Conservation (phyloP, 2,329 filamentous ascomycete genomes). For the Fusarium pilosicola region DNA sequence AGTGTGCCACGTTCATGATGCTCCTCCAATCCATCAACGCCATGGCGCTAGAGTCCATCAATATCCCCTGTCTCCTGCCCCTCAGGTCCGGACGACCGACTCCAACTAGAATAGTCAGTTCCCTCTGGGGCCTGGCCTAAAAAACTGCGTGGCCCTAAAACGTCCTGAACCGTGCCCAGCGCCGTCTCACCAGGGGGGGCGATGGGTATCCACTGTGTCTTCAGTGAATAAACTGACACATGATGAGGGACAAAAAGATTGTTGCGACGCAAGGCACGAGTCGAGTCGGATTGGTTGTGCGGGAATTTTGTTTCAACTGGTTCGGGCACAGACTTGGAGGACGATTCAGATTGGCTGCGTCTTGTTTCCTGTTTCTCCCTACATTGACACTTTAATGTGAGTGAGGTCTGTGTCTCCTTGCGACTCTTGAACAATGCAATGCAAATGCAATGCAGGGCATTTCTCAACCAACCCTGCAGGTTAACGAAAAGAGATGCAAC, state of each 20-base stretch:
- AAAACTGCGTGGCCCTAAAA: conserved; percentile 26
- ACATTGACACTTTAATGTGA: conserved; percentile 14
- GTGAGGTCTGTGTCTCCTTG: neutral
- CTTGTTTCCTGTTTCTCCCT: conserved; percentile 13
- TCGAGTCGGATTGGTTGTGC: conserved; percentile 34
- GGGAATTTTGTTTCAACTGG: conserved; percentile 27
- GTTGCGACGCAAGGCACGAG: conserved; percentile 31
- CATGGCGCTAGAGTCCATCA: conserved; percentile 35
- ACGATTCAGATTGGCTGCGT: conserved; percentile 3
- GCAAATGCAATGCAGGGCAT: conserved; percentile 25
- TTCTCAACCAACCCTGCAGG: conserved; percentile 19
- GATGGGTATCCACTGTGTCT: neutral
- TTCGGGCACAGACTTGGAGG: neutral
- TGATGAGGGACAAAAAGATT: neutral
- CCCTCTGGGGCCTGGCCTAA: neutral
- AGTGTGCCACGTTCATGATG: conserved; percentile 40
- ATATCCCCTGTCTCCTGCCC: conserved; percentile 18
- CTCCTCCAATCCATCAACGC: conserved; percentile 31
- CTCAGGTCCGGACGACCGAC: neutral
- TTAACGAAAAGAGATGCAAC: conserved; percentile 5
- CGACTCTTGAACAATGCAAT: conserved; percentile 11
- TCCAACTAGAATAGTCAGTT: conserved; percentile 4
- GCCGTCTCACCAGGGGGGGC: conserved; percentile 3
- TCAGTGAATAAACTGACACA: neutral
- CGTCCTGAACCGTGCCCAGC: conserved; percentile 21